A percentile compares a stretch with the other conserved stretches of the same genome.
Evolutionary conservation across 1,284 basidiomycete species (phyloP).

Genomic region (Apiotrichum gracile): DNA sequence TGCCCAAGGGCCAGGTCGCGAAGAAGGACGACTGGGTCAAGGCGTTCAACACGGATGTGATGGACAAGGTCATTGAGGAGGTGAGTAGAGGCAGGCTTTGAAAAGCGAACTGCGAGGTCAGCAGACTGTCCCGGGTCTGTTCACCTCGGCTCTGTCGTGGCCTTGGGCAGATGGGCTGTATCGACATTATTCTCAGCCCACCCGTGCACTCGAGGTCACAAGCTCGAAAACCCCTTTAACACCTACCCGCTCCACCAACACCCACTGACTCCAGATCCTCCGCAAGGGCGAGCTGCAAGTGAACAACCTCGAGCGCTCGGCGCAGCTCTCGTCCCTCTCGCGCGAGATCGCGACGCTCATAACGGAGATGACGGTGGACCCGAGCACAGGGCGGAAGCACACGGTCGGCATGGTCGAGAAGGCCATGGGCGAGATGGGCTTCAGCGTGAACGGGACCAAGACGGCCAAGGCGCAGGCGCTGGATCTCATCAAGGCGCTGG

Average conservation of each 20-base stretch:
- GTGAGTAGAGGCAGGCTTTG: too few relatives aligned
- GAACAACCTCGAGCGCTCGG: constrained; percentile 90
- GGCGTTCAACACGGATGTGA: constrained; percentile 74
- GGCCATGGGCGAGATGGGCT: constrained; percentile 91
- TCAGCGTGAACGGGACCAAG: constrained; percentile 81
- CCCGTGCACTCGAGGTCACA: too few relatives aligned
- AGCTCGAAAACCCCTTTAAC: too few relatives aligned
- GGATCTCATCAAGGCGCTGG: constrained; percentile 78
- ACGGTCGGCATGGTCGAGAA: constrained; percentile 97
- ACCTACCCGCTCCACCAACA: too few relatives aligned
- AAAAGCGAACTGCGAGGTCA: too few relatives aligned
- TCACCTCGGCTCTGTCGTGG: too few relatives aligned
- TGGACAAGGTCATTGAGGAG: constrained; percentile 74
- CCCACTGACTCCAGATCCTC: constrained; percentile 59
- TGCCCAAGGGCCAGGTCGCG: constrained; percentile 91
- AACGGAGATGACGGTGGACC: constrained; percentile 92
- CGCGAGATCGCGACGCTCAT: constrained; percentile 92
- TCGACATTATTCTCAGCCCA: too few relatives aligned
- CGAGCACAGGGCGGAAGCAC: constrained; percentile 78
- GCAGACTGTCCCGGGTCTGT: too few relatives aligned
- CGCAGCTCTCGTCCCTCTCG: constrained; percentile 74
- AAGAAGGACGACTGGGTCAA: constrained; percentile 85
- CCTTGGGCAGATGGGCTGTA: too few relatives aligned
- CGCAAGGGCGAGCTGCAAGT: constrained; percentile 96
- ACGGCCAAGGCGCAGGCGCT: constrained; percentile 91